These are phyloP conservation scores for Populus pruinosa DNA, from an alignment of 345 rosid species.

Conservation along the genomic window DNA sequence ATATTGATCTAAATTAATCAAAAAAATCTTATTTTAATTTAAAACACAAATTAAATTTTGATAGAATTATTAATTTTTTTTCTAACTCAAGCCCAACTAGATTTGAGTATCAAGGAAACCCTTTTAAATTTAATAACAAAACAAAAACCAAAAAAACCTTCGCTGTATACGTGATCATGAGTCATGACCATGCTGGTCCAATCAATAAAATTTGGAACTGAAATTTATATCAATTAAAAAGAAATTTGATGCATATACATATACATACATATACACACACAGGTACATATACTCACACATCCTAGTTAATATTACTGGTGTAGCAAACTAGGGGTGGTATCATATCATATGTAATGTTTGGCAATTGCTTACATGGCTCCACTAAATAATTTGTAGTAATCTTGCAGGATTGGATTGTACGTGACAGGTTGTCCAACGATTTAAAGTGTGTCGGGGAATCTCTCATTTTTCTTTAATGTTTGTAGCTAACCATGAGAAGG, in stretches of 20 bases:
- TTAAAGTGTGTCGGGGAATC: slow-evolving; percentile 21
- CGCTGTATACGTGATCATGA: neutral
- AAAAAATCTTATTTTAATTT: too few relatives aligned
- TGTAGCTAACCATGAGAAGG: neutral
- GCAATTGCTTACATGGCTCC: slow-evolving; percentile 16
- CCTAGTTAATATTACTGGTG: neutral
- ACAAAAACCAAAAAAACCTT: neutral
- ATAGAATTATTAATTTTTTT: too few relatives aligned
- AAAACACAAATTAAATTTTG: too few relatives aligned
- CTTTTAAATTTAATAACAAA: too few relatives aligned
- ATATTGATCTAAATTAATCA: too few relatives aligned
- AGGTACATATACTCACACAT: too few relatives aligned
- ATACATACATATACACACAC: too few relatives aligned
- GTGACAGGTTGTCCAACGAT: slow-evolving; percentile 22
- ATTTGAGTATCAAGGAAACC: too few relatives aligned
- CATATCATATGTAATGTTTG: neutral
- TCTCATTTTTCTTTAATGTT: neutral
- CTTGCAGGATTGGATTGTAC: slow-evolving; percentile 4
- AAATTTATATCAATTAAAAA: neutral
- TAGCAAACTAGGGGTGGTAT: neutral
- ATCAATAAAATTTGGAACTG: neutral
- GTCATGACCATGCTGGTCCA: neutral
- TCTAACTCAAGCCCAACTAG: too few relatives aligned
- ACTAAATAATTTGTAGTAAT: slow-evolving; percentile 13
- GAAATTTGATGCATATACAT: too few relatives aligned